Evolutionary conservation across 129 eudicot species (phyloP), one percentile per base, ranked within the genome.

Genomic region (Saposhnikovia divaricata): DNA sequence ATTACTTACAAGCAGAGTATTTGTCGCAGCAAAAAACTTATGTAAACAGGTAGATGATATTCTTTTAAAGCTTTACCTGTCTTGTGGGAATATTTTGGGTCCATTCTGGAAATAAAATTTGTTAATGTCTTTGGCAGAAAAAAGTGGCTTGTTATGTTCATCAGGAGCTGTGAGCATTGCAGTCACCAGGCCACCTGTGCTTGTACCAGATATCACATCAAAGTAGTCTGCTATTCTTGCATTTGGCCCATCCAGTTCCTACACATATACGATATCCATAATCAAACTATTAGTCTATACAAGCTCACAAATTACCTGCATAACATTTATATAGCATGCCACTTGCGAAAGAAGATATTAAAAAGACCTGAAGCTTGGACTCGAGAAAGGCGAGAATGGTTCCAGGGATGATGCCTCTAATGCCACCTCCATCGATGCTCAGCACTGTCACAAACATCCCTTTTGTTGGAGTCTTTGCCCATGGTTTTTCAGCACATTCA

Each of bases 351-450:
- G 21, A 9, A 42, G 34, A 40, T 0, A 3, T 40, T 40, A 0
- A 72, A 9, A 21, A n/a, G 15, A 91, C 94, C 91, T 89, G 91
- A 69, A 89, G 91, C 83, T 88, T 86, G 65, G 89, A 80, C 84
- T 92, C 97, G 45, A 92, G 97, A 78, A 88, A 89, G 11, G 90
- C 81, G 44, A 89, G 88, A 53, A 89, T 4, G 75, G 86, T 83
- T 81, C 77, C 89, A 0, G 97, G 93, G 46, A 91, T 82, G 61
- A 91, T 83, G 73, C 97, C 97, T 76, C 90, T 88, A 66, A 91
- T 81, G 65, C 97, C 97, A 79, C 97, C 97, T 45, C 97, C 97
- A 65, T 91, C 97, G 19, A 91, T 86, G 80, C 93, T 89, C 69
- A 91, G 82, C 57, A 89, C 70, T 0, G 93, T 91, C 42, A 88